Conservation (phyloP, 441 rosid species). For the Cnidoscolus chayamansa region DNA sequence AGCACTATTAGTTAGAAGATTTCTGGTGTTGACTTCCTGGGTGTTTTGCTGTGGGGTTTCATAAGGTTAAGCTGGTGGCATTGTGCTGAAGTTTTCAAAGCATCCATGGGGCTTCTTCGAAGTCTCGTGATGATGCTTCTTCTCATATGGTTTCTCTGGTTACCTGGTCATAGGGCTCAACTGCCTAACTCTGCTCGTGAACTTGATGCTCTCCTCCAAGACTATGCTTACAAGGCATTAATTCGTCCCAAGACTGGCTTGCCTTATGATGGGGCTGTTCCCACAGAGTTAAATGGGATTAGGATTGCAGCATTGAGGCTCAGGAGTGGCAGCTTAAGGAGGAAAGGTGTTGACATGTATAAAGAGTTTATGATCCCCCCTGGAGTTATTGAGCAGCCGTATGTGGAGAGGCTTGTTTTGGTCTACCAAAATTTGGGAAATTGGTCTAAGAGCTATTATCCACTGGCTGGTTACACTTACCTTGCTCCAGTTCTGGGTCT, state of each 20-base stretch:
- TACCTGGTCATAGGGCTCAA: constrained; percentile 24
- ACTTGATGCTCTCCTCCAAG: constrained; percentile 84
- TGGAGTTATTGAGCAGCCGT: constrained; percentile 54
- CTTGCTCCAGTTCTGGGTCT: constrained; percentile 87
- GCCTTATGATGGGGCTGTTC: constrained; percentile 51
- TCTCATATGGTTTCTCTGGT: constrained; percentile 22
- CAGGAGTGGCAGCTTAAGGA: constrained; percentile 82
- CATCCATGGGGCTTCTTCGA: constrained; percentile 63
- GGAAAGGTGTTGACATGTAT: constrained; percentile 40
- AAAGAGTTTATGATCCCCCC: constrained; percentile 61
- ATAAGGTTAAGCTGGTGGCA: constrained; percentile 24
- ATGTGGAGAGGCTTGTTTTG: constrained; percentile 75
- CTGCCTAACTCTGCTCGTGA: constrained; percentile 32
- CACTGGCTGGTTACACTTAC: constrained; percentile 47
- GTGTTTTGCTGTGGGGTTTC: constrained; percentile 15
- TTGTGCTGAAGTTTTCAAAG: constrained; percentile 33
- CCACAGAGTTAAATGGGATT: constrained; percentile 73
- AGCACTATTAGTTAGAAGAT: constrained; percentile 5
- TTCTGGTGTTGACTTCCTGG: constrained; percentile 15
- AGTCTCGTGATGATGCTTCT: constrained; percentile 51
- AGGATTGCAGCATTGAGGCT: constrained; percentile 76
- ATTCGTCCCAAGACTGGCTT: constrained; percentile 69
- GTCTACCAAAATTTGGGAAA: constrained; percentile 90
- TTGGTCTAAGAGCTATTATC: constrained; percentile 63
- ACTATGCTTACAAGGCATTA: constrained; percentile 65